Evolutionary conservation across 306 rosid genomes (phyloP), one percentile per base, ranked within the genome.

Genomic region (Quercus cerris): DNA sequence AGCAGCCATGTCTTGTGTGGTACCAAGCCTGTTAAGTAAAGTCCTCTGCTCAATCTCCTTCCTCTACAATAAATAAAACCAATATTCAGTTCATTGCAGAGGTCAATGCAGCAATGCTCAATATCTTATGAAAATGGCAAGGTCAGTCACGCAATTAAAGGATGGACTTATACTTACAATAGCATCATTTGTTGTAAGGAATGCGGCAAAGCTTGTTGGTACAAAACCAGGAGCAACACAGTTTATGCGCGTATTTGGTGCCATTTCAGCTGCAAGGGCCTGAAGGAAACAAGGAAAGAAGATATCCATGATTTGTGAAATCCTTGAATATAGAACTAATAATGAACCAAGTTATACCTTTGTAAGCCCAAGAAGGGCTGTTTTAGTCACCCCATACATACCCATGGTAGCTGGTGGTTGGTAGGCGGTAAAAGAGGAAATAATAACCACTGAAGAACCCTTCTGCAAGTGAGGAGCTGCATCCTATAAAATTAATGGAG

Each of bases 321-420:
- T 49, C 12, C 54, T 58, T 74, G 20, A 73, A 73, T 73, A 73
- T 79, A 61, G 41, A 62, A 51, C 74, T 22, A 64, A 25, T 10
- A 25, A 25, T 22, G 77, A 75, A 67, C 54, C 38, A 75, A 51
- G 56, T 75, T 79, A 2, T 41, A 93, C 99, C 92, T 96, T 96
- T 51, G 97, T 86, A 73, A 95, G 94, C 82, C 98, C 99, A 41
- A 95, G 79, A 70, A 95, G 99, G 51, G 98, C 98, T 17, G 99
- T 95, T 86, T 95, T 95, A 77, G 99, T 93, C 78, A 95, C 99
- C 41, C 97, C 99, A 85, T 95, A 95, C 99, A 95, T 91, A 82
- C 97, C 97, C 97, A 93, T 70, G 79, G 91, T 19, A 76, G 92
- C 46, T 8, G 90, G 85, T n/a, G 98, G 98, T 28, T 90, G 59